phyloP scores from a whole-genome alignment of 2,329 filamentous ascomycete species.

The Fusarium decemcellulare region DNA sequence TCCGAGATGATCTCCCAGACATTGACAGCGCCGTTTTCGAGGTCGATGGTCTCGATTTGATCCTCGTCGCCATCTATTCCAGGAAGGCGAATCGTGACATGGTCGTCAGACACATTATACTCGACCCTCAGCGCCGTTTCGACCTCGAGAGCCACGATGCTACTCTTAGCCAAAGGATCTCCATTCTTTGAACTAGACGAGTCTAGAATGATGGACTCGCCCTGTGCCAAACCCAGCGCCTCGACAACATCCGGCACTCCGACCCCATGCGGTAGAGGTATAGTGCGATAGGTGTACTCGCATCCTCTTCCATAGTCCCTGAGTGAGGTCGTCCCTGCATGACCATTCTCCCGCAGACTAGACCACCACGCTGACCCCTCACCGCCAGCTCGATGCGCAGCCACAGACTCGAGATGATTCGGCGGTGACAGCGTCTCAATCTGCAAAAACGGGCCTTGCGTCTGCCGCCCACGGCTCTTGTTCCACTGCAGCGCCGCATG shows the following conservation, averaged over 20 bases:
- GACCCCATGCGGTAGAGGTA: slow-evolving; percentile 61
- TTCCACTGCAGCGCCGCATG: slow-evolving; percentile 74
- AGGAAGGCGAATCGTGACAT: slow-evolving; percentile 49
- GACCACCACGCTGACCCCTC: slow-evolving; percentile 31
- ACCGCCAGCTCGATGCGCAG: slow-evolving; percentile 24
- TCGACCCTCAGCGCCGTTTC: slow-evolving; percentile 70
- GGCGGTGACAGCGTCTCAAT: slow-evolving; percentile 46
- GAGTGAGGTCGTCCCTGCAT: slow-evolving; percentile 1
- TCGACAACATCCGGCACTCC: slow-evolving; percentile 70
- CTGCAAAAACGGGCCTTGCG: slow-evolving; percentile 26
- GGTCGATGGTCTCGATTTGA: slow-evolving; percentile 33
- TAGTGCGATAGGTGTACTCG: slow-evolving; percentile 56
- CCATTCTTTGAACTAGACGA: slow-evolving; percentile 68
- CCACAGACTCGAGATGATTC: slow-evolving; percentile 42
- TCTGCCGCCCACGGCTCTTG: slow-evolving; percentile 40
- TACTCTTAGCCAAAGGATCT: slow-evolving; percentile 68
- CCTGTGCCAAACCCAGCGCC: slow-evolving; percentile 56
- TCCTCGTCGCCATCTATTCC: slow-evolving; percentile 4
- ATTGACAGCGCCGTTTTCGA: slow-evolving; percentile 48
- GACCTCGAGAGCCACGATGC: slow-evolving; percentile 79
- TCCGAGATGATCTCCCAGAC: slow-evolving; percentile 68
- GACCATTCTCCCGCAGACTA: background rate
- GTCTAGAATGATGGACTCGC: slow-evolving; percentile 70
- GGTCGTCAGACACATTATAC: slow-evolving; percentile 66
- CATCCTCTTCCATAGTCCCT: slow-evolving; percentile 27